Percentiles rank a stretch among this genome's conserved stretches.
These are phyloP conservation scores for Hymenoscyphus scutula DNA, from an alignment of 2,329 filamentous ascomycete genomes.

Conservation along the genomic window DNA sequence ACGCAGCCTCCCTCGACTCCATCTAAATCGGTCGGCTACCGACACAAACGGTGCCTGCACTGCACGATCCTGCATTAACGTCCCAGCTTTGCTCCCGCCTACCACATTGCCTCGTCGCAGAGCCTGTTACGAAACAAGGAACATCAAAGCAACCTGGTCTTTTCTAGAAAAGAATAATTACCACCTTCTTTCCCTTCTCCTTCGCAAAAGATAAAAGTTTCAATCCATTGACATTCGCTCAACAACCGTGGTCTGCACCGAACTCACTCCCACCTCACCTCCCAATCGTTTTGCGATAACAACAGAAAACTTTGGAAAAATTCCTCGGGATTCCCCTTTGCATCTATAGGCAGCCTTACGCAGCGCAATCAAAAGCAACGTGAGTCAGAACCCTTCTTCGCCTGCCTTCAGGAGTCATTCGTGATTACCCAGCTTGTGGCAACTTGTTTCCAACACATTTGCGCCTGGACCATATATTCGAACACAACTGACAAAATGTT, in stretches of 20 bases:
- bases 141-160: slow-evolving; percentile 32
- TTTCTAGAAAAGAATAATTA: slow-evolving; percentile 25
- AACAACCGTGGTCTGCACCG: neutral
- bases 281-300: neutral
- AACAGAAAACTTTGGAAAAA: slow-evolving; percentile 13
- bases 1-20: slow-evolving; percentile 19
- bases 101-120: slow-evolving; percentile 28
- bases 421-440: neutral
- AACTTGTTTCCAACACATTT: neutral
- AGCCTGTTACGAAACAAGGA: slow-evolving; percentile 32
- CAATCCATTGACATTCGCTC: neutral
- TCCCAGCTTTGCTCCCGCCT: slow-evolving; percentile 26
- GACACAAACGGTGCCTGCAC: slow-evolving; percentile 16
- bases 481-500: slow-evolving; percentile 19
- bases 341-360: slow-evolving; percentile 19
- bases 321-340: slow-evolving; percentile 15
- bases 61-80: slow-evolving; percentile 25
- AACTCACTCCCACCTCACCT: neutral
- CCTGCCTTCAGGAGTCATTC: neutral
- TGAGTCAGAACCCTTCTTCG: slow-evolving; percentile 7
- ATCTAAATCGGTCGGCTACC: slow-evolving; percentile 26
- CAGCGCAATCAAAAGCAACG: slow-evolving; percentile 12
- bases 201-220: slow-evolving; percentile 3
- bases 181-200: slow-evolving; percentile 8
- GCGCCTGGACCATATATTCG: neutral